Conservation (phyloP, 768 basidiomycete species). For the Suillus placidus region DNA sequence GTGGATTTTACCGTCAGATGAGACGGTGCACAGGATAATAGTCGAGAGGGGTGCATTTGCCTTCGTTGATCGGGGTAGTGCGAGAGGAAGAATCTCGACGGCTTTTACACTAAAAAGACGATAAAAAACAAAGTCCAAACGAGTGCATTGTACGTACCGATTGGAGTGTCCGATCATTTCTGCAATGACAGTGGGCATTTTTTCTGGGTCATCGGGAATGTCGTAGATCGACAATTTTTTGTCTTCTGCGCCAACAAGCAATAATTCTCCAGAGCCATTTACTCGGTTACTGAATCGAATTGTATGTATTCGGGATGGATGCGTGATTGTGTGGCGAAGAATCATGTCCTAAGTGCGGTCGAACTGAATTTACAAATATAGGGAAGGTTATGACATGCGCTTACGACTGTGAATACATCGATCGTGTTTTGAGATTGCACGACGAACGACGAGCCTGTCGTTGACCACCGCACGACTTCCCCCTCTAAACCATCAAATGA, state of each 20-base stretch:
- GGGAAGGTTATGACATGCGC: background rate
- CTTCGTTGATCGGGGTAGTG: constrained; percentile 45
- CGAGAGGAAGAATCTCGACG: constrained; percentile 65
- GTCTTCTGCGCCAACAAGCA: constrained; percentile 89
- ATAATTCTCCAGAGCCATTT: constrained; percentile 59
- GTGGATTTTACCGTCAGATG: constrained; percentile 87
- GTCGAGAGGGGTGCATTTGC: constrained; percentile 42
- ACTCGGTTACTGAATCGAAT: constrained; percentile 71
- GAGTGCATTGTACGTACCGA: constrained; percentile 51
- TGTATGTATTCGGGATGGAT: constrained; percentile 85
- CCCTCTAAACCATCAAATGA: constrained; percentile 59
- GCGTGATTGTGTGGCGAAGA: constrained; percentile 69
- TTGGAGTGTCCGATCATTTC: constrained; percentile 81
- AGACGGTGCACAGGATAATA: constrained; percentile 73
- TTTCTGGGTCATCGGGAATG: constrained; percentile 47
- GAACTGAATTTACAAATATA: constrained; percentile 2
- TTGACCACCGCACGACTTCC: constrained; percentile 89
- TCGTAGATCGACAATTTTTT: constrained; percentile 83
- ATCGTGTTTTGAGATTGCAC: constrained; percentile 78
- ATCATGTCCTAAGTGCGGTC: constrained; percentile 66
- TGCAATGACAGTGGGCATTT: constrained; percentile 62
- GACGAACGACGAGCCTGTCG: constrained; percentile 73
- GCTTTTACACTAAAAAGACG: constrained; percentile 69
- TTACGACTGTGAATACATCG: constrained; percentile 82
- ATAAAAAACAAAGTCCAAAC: constrained; percentile 3